A percentile compares a stretch with the other conserved stretches of the same genome.
Conservation (phyloP, 208 protist genomes). For the Leishmania aethiopica region DNA sequence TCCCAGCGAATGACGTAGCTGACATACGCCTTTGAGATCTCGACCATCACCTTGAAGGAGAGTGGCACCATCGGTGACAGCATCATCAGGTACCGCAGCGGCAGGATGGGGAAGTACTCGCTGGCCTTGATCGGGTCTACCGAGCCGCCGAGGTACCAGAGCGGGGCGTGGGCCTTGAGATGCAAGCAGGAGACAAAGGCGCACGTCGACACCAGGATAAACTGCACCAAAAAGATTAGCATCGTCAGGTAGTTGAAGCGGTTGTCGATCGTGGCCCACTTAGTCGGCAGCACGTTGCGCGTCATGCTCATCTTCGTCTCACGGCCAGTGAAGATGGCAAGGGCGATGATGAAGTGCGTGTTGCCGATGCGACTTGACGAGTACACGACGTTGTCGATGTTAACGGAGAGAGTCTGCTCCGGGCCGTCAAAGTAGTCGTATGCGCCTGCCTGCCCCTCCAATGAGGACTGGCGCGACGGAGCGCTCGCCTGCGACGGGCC, state of each 20-base stretch:
- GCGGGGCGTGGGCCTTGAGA: conserved; percentile 29
- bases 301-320: conserved; percentile 93
- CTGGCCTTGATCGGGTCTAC: conserved; percentile 26
- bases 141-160: conserved; percentile 69
- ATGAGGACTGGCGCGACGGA: neutral
- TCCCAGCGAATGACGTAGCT: conserved; percentile 91
- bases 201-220: conserved; percentile 78
- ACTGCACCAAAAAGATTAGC: conserved; percentile 88
- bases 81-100: conserved; percentile 91
- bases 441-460: neutral
- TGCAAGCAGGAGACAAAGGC: conserved; percentile 55
- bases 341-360: conserved; percentile 79
- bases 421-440: conserved; percentile 11
- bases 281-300: conserved; percentile 69
- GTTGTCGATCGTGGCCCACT: conserved; percentile 91
- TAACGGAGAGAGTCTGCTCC: conserved; percentile 37
- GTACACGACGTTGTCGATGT: conserved; percentile 77
- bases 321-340: conserved; percentile 93
- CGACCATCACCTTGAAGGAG: conserved; percentile 95
- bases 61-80: conserved; percentile 95
- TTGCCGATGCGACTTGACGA: conserved; percentile 78
- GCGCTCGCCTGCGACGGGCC: too few species aligned
- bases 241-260: conserved; percentile 82
- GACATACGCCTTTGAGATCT: conserved; percentile 92
- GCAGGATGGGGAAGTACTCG: conserved; percentile 75